Evolutionary conservation across 805 yeast genomes (phyloP).

Genomic region (Candida verbasci): DNA sequence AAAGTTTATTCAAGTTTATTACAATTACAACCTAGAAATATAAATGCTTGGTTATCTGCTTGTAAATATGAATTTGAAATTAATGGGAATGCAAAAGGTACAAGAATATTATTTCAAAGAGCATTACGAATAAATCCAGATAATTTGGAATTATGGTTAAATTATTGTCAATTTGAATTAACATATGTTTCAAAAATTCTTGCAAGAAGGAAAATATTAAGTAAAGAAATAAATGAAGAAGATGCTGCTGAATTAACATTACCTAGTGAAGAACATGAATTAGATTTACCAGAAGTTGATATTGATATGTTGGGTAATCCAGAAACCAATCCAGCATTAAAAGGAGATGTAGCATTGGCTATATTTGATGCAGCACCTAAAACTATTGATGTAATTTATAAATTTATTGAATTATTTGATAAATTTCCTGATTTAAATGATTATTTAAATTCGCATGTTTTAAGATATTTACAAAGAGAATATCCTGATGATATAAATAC

Average conservation of each 20-base stretch:
- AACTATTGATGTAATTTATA: conserved; percentile 27
- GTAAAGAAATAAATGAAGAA: conserved; percentile 52
- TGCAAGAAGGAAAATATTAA: conserved; percentile 75
- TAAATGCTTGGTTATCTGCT: conserved; percentile 90
- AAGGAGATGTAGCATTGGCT: conserved; percentile 45
- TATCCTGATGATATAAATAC: conserved; percentile 38
- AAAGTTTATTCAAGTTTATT: conserved; percentile 73
- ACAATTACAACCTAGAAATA: conserved; percentile 85
- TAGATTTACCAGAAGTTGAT: conserved; percentile 84
- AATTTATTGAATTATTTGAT: conserved; percentile 58
- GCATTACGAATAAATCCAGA: conserved; percentile 82
- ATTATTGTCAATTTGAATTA: conserved; percentile 84
- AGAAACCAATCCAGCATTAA: conserved; percentile 74
- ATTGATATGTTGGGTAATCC: conserved; percentile 79
- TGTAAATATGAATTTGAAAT: conserved; percentile 90
- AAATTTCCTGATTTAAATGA: conserved; percentile 63
- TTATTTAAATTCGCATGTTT: conserved; percentile 61
- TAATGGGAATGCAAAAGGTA: conserved; percentile 84
- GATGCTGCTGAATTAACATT: conserved; percentile 47
- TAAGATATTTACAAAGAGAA: conserved; percentile 46
- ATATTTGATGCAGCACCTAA: conserved; percentile 34
- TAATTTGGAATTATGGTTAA: conserved; percentile 68
- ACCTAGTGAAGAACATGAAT: conserved; percentile 33
- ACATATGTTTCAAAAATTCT: conserved; percentile 78
- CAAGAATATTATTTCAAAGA: conserved; percentile 80